These are phyloP conservation scores for Leishmania tarentolae DNA, from an alignment of 208 protist species.

Conservation along the genomic window DNA sequence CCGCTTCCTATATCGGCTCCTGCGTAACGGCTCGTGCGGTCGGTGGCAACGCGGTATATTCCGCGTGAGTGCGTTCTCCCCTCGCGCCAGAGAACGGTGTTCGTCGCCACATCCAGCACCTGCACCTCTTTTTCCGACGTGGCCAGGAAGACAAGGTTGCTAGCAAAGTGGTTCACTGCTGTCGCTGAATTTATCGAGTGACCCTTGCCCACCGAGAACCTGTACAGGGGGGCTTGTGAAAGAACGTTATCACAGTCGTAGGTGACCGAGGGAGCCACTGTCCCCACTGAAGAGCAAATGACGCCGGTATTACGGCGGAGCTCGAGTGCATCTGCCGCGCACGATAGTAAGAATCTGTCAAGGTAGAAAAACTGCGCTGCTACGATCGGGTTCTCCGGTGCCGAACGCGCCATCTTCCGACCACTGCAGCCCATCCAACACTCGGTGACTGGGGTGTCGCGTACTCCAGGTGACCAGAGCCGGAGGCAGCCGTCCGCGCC, in stretches of 20 bases:
- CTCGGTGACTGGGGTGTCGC: conserved; percentile 25
- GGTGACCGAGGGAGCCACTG: conserved; percentile 25
- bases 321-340: conserved; percentile 37
- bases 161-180: conserved; percentile 79
- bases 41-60: conserved; percentile 69
- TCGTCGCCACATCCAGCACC: conserved; percentile 61
- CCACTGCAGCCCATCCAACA: conserved; percentile 10
- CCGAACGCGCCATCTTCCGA: not conserved
- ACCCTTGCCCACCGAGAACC: conserved; percentile 26
- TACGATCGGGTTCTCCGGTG: conserved; percentile 30
- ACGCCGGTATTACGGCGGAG: conserved; percentile 24
- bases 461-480: conserved; percentile 52
- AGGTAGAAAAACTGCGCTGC: conserved; percentile 77
- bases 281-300: not conserved
- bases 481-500: conserved; percentile 56
- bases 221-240: conserved; percentile 37
- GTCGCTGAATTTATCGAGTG: conserved; percentile 64
- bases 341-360: conserved; percentile 75
- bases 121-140: conserved; percentile 73
- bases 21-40: conserved; percentile 53
- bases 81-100: conserved; percentile 39
- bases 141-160: conserved; percentile 64
- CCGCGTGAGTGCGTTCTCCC: conserved; percentile 60
- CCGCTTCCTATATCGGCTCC: conserved; percentile 1
- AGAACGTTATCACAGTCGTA: conserved; percentile 11